Base-by-base conservation (phyloP, 1,139 yeast genomes). In the Debaryomyces psychrophilus region DNA sequence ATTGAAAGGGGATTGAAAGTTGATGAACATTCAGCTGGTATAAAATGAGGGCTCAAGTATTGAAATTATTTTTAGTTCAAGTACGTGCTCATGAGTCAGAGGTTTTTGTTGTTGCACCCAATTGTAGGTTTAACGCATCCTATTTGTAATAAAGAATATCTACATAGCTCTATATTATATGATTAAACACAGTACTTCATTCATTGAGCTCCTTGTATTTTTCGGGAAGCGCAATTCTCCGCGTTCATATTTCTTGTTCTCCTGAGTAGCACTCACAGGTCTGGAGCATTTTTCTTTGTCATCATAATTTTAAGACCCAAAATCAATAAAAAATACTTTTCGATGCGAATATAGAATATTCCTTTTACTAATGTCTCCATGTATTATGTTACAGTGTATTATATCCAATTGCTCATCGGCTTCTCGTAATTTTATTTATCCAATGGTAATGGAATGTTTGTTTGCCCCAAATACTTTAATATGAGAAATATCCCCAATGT, bases 301-400 rank as follows among this genome's bases (percentile, higher is more conserved):
- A 15, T 14, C 3, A 31, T 38, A 38, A 28, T 17, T 17, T 4
- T 26, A 38, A 28, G 28, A 38, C 33, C 41, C 41, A 22, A 38
- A 37, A 15, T 37, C 41, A 15, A 37, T 27, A 15, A 37, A 15
- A 37, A 26, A 37, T 20, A 37, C 34, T 15, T 37, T 37, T 18
- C 41, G 34, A 5, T 37, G 25, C 2, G 8, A 33, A 18, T 17
- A 33, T 6, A 18, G 37, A 20, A 33, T 33, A 33, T 37, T 37
- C n/a, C 34, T 14, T 22, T 15, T 8, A 27, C n/a, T 17, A 26
- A 15, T 27, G n/a, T 33, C 41, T 7, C 31, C 31, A 18, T 27
- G 41, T 17, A 37, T 27, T 27, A 37, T 37, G 15, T 15, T 18
- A 12, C 18, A 4, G n/a, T 37, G 41, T 5, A 37, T 37, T 27